Evolutionary conservation across 2,329 filamentous ascomycete genomes (phyloP).

Genomic region (Botrytis cinerea): DNA sequence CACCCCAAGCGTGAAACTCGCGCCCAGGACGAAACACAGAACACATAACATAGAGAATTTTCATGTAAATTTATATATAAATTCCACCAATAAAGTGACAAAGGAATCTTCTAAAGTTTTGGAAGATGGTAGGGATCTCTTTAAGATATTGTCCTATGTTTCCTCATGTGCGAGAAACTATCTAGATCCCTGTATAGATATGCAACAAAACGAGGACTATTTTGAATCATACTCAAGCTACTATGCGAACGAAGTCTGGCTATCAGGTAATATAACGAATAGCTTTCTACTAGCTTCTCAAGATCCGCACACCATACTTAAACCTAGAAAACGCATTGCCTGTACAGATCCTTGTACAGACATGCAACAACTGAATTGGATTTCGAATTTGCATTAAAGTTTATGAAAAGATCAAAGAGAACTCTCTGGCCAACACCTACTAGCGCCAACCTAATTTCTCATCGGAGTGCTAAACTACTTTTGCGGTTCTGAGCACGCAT

Average conservation of each 20-base stretch:
- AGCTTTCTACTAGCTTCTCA: not conserved
- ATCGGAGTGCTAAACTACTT: not conserved
- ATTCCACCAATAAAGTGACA: not conserved
- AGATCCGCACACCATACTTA: not conserved
- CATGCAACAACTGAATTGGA: not conserved
- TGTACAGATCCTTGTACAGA: not conserved
- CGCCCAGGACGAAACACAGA: not conserved
- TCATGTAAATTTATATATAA: too few species aligned
- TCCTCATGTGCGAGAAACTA: not conserved
- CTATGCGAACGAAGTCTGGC: not conserved
- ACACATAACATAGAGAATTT: not conserved
- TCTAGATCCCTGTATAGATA: not conserved
- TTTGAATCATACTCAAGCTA: not conserved
- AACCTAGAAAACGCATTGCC: not conserved
- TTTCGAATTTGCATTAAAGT: not conserved
- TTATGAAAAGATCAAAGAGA: not conserved
- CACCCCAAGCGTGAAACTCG: not conserved
- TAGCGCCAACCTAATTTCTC: not conserved
- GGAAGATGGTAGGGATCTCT: not conserved
- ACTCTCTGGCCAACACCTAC: not conserved
- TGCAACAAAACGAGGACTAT: not conserved
- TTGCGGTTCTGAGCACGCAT: not conserved
- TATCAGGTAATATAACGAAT: not conserved
- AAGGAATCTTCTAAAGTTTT: not conserved
- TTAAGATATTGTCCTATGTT: fast-evolving